These are phyloP conservation scores for Actinidia polygama DNA, from an alignment of 179 eudicot species.

Conservation along the genomic window DNA sequence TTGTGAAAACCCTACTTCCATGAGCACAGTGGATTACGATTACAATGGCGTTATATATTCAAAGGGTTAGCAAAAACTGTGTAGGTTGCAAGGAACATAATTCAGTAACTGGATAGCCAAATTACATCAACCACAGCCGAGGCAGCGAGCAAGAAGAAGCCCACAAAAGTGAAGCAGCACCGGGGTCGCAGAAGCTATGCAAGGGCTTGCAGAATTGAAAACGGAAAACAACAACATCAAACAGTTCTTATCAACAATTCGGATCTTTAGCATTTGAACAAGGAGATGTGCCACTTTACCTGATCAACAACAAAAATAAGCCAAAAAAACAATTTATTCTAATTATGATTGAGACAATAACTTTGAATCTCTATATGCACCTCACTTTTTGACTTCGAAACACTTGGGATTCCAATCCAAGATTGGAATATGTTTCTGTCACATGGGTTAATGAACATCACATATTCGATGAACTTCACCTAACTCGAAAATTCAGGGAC, in stretches of 20 bases:
- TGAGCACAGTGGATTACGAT: not conserved
- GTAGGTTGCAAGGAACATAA: not conserved
- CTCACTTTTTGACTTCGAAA: too few relatives aligned
- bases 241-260: not conserved
- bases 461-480: too few relatives aligned
- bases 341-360: too few relatives aligned
- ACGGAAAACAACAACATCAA: too few relatives aligned
- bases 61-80: not conserved
- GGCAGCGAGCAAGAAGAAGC: constrained; percentile 73
- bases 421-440: too few relatives aligned
- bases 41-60: not conserved
- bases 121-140: constrained; percentile 72
- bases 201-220: constrained; percentile 63
- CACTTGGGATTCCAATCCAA: too few relatives aligned
- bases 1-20: not conserved
- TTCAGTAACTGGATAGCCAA: constrained; percentile 60
- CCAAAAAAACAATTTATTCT: constrained; percentile 41
- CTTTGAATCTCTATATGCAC: too few relatives aligned
- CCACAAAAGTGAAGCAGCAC: constrained; percentile 69
- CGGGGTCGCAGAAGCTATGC: constrained; percentile 68
- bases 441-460: too few relatives aligned
- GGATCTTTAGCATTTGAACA: not conserved
- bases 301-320: constrained; percentile 83
- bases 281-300: constrained; percentile 38
- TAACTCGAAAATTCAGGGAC: too few relatives aligned